Base-by-base conservation (phyloP, 345 rosid genomes). In the Sisymbrium altissimum region DNA sequence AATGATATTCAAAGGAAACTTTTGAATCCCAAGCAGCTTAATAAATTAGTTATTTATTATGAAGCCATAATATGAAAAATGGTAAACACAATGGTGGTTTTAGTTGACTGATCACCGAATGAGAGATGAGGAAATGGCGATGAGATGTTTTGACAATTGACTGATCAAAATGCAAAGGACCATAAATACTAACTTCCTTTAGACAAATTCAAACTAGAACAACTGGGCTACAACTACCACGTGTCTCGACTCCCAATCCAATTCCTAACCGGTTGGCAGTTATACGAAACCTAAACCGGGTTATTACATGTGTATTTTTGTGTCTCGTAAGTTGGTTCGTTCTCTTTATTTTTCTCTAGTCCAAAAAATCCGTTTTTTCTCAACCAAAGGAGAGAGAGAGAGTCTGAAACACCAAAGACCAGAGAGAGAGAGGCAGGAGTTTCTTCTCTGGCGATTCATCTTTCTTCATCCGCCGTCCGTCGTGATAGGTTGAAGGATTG, bases 301-400 rank as follows among this genome's bases (percentile, higher is more conserved):
- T 64, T 66, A 6, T 7, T 52, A 61, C 58, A 46, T 23, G 4
- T 12, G 43, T 36, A 5, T 23, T n/a, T 8, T 13, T 10, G 11
- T 52, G n/a, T 71, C 33, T 61, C 21, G 35, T 21, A n/a, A n/a
- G 63, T 10, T 35, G n/a, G 63, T 10, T 35, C 29, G n/a, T n/a
- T n/a, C 44, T 48, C 25, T 15, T 70, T 11, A 1, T 9, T 15
- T 36, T 25, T 58, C 18, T 58, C 21, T 10, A 35, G 60, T 71
- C 48, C 9, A 12, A 32, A 41, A 44, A 43, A 61, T 62, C 70
- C 70, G 62, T 21, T 43, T 36, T 33, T 43, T 40, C 75, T 53
- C 75, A 54, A 64, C 70, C 64, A 44, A n/a, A 15, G 55, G 3
- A 48, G 49, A 45, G 49, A 43, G 49, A 44, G 52, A 45, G 65